phyloP scores from a whole-genome alignment of 345 rosid genomes.

The Heritiera fomes region DNA sequence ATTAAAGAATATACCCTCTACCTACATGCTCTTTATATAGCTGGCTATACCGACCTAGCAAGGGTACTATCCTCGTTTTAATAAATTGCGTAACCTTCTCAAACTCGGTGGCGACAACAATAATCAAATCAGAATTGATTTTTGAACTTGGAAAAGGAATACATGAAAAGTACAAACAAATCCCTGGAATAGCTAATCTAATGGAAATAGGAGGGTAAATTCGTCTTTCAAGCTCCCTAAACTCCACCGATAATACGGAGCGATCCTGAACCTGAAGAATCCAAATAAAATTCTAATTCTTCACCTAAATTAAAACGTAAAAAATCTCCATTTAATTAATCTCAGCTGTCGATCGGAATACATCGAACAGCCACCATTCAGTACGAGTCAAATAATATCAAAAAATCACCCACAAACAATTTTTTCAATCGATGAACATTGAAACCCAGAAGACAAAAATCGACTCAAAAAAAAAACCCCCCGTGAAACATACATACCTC shows the following conservation, averaged over 20 bases:
- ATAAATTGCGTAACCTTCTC: not conserved
- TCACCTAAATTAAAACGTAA: not conserved
- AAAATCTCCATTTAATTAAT: not conserved
- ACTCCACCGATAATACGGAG: not conserved
- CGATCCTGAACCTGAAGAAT: not conserved
- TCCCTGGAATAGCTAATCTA: not conserved
- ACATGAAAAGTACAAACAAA: not conserved
- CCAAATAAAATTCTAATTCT: not conserved
- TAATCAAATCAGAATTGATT: not conserved
- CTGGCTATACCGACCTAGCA: not conserved
- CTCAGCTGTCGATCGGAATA: not conserved
- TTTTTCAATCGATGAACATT: not conserved
- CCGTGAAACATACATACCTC: slow-evolving; percentile 2
- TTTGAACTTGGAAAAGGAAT: not conserved
- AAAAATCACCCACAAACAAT: too few species aligned
- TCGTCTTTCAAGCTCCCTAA: not conserved
- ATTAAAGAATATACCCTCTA: slow-evolving; percentile 1
- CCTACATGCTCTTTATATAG: not conserved
- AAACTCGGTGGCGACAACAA: not conserved
- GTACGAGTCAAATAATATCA: not conserved
- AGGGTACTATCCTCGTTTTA: not conserved
- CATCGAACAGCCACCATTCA: not conserved
- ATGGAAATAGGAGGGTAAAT: not conserved
- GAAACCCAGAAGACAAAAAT: not conserved
- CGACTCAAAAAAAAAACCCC: not conserved